phyloP scores from a whole-genome alignment of 148 eudicot species.

The Vaccinium myrtillus region DNA sequence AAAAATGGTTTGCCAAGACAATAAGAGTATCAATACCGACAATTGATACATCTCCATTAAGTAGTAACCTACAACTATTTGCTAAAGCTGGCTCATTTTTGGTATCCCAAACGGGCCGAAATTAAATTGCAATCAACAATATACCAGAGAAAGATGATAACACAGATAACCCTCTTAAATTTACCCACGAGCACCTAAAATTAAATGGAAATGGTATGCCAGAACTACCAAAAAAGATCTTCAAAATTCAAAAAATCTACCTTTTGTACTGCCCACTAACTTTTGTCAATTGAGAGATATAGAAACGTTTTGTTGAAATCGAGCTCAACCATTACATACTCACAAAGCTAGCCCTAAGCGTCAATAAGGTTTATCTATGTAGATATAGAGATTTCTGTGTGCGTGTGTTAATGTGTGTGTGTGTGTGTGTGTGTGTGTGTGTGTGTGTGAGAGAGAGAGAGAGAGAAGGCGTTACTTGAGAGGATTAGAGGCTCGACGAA shows the following conservation, averaged over 20 bases:
- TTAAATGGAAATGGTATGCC: not conserved
- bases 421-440: no score
- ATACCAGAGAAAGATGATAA: not conserved
- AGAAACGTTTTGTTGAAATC: not conserved
- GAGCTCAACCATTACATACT: not conserved
- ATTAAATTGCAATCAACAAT: not conserved
- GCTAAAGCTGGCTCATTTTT: not conserved
- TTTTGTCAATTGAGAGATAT: not conserved
- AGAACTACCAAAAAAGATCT: not conserved
- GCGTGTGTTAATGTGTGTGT: not conserved
- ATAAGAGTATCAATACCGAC: not conserved
- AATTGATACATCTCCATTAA: not conserved
- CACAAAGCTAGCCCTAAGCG: not conserved
- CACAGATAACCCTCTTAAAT: not conserved
- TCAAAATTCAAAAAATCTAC: no score
- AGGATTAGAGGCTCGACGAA: conserved; percentile 55
- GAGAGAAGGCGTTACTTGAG: conserved; percentile 34
- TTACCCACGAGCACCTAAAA: not conserved
- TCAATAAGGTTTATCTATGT: not conserved
- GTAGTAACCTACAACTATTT: not conserved
- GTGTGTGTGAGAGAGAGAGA: not conserved
- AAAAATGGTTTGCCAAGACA: not conserved
- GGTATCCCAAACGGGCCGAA: not conserved
- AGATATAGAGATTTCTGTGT: not conserved
- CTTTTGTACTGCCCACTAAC: not conserved